Base-by-base conservation (phyloP, 768 basidiomycete species). In the Phylloporus sp. region DNA sequence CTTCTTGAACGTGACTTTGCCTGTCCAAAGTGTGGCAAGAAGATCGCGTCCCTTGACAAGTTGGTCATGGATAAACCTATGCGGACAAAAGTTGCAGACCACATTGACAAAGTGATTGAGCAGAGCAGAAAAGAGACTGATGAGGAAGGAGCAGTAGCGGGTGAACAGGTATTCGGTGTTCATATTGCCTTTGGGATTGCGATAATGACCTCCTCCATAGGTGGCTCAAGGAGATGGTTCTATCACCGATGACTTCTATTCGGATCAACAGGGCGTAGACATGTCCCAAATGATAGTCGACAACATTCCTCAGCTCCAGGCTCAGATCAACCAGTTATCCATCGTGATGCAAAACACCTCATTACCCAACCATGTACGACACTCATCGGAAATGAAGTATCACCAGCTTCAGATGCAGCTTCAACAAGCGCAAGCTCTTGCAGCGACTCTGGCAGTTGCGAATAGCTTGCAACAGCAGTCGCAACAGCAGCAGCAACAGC, bases 1-100 rank as follows among this genome's bases (percentile, higher is more conserved):
- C 77, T 99, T 45, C 80, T 95, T 57, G 95, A 98, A 69, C 84
- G 91, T 70, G 94, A 97, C 74, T 98, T 98, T 70, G 74, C 87
- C 51, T 98, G 95, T 71, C 95, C 92, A 8, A 84, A 85, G 59
- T 98, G 97, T 70, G 79, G 82, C 56, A 86, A 86, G 70, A 93
- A 88, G 73, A 82, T 98, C 54, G 79, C 86, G 4, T 93, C 89
- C 31, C 73, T 98, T 61, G 94, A 97, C 75, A 91, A 91, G 70
- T 77, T 98, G 44, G 69, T 82, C 50, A 67, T 81, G 62, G 94
- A 97, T 72, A 88, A 85, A 66, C 84, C 84, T 32, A 81, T 80
- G 72, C 82, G 95, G 54, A 81, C 79, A 42, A 85, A 78, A 60
- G 91, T 95, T 38, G 71, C 74, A 48, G 88, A 87, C 54, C 94